A percentile compares a stretch with the other conserved stretches of the same genome.
These are phyloP conservation scores for Ceratocystis colombiana DNA, from an alignment of 2,329 filamentous ascomycete genomes.

Conservation along the genomic window DNA sequence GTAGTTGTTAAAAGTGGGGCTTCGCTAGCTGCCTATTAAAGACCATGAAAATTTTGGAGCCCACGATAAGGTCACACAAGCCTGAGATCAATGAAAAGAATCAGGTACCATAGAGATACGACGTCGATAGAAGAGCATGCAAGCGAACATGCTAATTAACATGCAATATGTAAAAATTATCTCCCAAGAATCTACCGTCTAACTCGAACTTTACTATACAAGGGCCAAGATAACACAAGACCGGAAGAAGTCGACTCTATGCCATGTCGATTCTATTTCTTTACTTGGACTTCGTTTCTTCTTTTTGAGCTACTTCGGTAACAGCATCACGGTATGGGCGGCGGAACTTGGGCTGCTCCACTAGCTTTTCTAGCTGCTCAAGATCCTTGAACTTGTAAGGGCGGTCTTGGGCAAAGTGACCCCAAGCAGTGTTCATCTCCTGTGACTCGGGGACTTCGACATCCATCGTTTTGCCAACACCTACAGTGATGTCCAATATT, in stretches of 20 bases:
- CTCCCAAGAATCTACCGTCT: not conserved
- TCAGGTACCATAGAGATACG: not conserved
- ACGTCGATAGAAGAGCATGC: not conserved
- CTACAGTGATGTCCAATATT: not conserved
- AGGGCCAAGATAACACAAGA: not conserved
- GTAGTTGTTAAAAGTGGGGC: conserved; percentile 17
- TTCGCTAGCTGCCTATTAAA: not conserved
- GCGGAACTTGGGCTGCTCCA: conserved; percentile 24
- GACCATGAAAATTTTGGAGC: conserved; percentile 10
- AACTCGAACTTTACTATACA: conserved; percentile 8
- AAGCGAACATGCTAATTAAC: not conserved
- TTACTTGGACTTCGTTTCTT: not conserved
- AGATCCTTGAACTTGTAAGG: conserved; percentile 24
- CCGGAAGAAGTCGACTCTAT: not conserved
- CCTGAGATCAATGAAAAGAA: not conserved
- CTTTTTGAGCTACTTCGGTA: not conserved
- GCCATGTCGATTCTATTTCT: not conserved
- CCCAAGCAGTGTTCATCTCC: conserved; percentile 21
- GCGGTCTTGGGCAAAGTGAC: conserved; percentile 25
- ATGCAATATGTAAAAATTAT: not conserved
- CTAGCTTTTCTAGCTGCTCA: conserved; percentile 22
- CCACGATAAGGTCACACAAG: not conserved
- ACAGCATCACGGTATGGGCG: conserved; percentile 23
- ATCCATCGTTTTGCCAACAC: conserved; percentile 25
- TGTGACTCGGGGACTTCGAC: conserved; percentile 22